A percentile compares a stretch with the other conserved stretches of the same genome.
Evolutionary conservation across 2,329 filamentous ascomycete species (phyloP).

Genomic region (Phaeosphaeria sp.): DNA sequence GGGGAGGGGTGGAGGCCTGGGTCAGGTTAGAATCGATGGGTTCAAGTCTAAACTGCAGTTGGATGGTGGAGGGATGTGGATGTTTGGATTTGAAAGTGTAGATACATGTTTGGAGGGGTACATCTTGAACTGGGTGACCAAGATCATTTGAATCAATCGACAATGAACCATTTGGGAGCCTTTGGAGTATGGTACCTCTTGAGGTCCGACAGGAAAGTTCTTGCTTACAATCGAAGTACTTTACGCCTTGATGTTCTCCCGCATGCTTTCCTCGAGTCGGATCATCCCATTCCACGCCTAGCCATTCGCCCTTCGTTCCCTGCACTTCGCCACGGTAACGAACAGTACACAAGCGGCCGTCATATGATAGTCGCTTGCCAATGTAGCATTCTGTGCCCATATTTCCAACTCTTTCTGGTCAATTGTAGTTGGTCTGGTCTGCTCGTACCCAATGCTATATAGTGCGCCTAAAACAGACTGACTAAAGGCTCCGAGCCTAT

Average conservation of each 20-base stretch:
- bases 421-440: not conserved
- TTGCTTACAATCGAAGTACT: conserved; percentile 81
- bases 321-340: conserved; percentile 80
- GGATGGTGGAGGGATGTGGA: not conserved
- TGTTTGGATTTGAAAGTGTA: not conserved
- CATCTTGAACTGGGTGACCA: not conserved
- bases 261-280: conserved; percentile 85
- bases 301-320: conserved; percentile 80
- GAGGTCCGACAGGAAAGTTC: not conserved
- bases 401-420: conserved; percentile 30
- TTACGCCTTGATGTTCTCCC: conserved; percentile 77
- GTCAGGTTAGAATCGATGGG: conserved; percentile 8
- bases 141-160: not conserved
- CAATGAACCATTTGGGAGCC: not conserved
- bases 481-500: not conserved
- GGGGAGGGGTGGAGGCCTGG: conserved; percentile 66
- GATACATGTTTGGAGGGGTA: not conserved
- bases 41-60: not conserved
- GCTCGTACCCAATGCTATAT: not conserved
- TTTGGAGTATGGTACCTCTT: not conserved
- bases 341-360: conserved; percentile 79
- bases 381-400: conserved; percentile 50
- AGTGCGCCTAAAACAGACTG: not conserved
- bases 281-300: conserved; percentile 98
- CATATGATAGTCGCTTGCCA: conserved; percentile 82